Conservation (phyloP, 345 rosid genomes). For the Lenwebbia sp. region DNA sequence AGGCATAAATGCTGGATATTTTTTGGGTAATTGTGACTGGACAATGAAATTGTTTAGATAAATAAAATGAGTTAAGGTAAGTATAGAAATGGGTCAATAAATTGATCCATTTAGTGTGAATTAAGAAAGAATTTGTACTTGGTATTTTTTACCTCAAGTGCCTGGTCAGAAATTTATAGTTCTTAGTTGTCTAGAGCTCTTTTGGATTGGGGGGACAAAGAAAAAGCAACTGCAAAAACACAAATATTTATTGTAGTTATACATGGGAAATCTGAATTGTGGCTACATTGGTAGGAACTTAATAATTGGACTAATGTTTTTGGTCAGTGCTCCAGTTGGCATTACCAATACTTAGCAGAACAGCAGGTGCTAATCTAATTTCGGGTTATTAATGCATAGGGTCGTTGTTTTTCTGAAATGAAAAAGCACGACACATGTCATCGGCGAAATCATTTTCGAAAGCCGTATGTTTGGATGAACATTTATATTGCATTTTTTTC, state of each 20-base stretch:
- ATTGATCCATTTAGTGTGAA: too few relatives aligned
- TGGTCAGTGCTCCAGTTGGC: background rate
- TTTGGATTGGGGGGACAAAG: background rate
- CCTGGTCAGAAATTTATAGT: background rate
- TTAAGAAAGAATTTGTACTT: background rate
- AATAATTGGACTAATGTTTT: background rate
- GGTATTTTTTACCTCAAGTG: background rate
- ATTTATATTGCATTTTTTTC: background rate
- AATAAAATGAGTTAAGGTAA: background rate
- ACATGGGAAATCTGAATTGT: background rate
- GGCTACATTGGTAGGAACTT: background rate
- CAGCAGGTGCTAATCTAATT: background rate
- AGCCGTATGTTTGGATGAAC: background rate
- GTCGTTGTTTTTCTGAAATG: background rate
- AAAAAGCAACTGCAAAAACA: background rate
- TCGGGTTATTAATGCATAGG: background rate
- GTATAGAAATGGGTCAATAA: background rate
- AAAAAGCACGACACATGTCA: fast-evolving
- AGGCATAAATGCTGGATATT: background rate
- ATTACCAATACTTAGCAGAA: background rate
- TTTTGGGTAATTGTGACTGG: background rate
- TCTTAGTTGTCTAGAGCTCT: background rate
- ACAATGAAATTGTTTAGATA: background rate
- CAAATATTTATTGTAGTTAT: background rate
- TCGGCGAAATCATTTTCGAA: background rate